Conservation (phyloP, 2,329 filamentous ascomycete genomes). For the Cladosporium sp. region DNA sequence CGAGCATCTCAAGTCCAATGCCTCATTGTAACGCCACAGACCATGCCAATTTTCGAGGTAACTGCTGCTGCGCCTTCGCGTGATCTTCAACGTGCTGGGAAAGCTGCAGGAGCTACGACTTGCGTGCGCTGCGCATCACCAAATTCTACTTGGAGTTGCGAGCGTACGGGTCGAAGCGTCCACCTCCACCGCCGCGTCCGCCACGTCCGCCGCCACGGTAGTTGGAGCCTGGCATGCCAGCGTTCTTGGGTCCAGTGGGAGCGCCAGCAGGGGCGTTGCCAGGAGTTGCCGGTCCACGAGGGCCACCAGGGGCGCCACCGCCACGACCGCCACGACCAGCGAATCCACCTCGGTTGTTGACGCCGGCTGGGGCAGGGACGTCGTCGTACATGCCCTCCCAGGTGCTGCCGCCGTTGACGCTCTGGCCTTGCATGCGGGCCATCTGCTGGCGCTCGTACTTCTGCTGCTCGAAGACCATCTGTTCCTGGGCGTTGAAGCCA, state of each 20-base stretch:
- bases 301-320: slow-evolving; percentile 28
- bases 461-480: slow-evolving; percentile 74
- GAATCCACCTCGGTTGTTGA: slow-evolving; percentile 35
- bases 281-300: slow-evolving; percentile 32
- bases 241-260: slow-evolving; percentile 94
- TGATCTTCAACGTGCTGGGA: no score
- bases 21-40: not conserved
- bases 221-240: slow-evolving; percentile 85
- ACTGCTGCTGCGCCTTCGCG: not conserved
- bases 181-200: slow-evolving; percentile 55
- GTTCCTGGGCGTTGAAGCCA: slow-evolving; percentile 68
- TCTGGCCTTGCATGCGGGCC: slow-evolving; percentile 52
- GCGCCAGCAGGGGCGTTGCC: slow-evolving; percentile 70
- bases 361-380: slow-evolving; percentile 76
- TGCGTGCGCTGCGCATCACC: not conserved
- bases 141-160: slow-evolving; percentile 31
- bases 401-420: slow-evolving; percentile 55
- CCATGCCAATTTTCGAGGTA: not conserved
- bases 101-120: not conserved
- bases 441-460: slow-evolving; percentile 73
- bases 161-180: slow-evolving; percentile 74
- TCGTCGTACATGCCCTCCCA: slow-evolving; percentile 99
- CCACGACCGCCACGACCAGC: slow-evolving; percentile 48
- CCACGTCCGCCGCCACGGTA: slow-evolving; percentile 88
- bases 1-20: not conserved